These are phyloP conservation scores for Spergularia bocconei DNA, from an alignment of 148 eudicot genomes.

Conservation along the genomic window DNA sequence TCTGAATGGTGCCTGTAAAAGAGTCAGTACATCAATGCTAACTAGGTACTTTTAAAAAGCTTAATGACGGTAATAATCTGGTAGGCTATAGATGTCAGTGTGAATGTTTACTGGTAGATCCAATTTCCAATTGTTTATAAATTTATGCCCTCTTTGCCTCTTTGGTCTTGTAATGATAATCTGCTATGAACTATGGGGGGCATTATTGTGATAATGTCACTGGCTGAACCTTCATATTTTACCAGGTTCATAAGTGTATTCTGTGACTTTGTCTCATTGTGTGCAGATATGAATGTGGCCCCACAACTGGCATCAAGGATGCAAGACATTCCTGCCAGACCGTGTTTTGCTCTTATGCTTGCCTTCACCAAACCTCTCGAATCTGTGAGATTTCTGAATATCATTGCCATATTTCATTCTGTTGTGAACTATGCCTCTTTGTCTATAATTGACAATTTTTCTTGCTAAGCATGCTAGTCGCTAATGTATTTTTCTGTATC, in stretches of 20 bases:
- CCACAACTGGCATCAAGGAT: slow-evolving; percentile 55
- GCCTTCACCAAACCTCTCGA: slow-evolving; percentile 78
- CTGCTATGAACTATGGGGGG: neutral
- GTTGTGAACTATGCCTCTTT: neutral
- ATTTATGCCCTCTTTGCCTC: neutral
- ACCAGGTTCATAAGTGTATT: neutral
- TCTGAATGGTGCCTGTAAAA: neutral
- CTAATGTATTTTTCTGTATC: neutral
- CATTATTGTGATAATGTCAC: neutral
- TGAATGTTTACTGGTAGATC: neutral
- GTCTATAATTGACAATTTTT: neutral
- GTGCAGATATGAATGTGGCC: slow-evolving; percentile 54
- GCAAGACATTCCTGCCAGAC: slow-evolving; percentile 61
- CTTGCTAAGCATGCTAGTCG: neutral
- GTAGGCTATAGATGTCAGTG: neutral
- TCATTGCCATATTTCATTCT: neutral
- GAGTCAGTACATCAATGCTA: neutral
- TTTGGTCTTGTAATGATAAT: neutral
- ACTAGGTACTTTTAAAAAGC: neutral
- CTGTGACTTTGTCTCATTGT: slow-evolving; percentile 1
- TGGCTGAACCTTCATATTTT: neutral
- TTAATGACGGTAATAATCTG: too few relatives aligned
- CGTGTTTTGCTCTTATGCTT: slow-evolving; percentile 93
- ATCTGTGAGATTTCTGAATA: slow-evolving; percentile 45
- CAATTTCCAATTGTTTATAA: neutral